Evolutionary conservation across 345 rosid genomes (phyloP), one percentile per base, ranked within the genome.

Genomic region (Euclidium syriacum): DNA sequence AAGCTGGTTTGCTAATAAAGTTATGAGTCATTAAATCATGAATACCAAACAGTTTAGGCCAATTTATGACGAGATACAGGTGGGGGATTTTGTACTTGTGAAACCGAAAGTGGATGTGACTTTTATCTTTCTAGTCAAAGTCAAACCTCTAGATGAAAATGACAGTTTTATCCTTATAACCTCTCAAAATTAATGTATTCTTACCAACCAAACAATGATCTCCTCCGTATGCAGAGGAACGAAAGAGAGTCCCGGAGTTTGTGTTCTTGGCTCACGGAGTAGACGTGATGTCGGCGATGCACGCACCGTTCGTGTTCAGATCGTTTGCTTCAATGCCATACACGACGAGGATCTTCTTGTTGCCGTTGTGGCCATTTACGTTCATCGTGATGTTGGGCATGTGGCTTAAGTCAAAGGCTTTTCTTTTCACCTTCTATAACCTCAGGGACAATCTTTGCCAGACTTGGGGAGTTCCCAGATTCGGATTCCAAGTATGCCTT

Each of bases 181-280:
- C 0, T 26, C 6, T 20, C 10, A 27, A 20, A 26, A 47, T 16
- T 15, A 40, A 16, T 18, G 19, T 29, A n/a, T 26, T 19, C 7
- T 18, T 3, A 16, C 3, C 7, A 11, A 39, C 15, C 4, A 15
- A 23, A 9, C 40, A n/a, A n/a, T 46, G 38, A n/a, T 62, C 26
- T 52, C 25, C 26, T 52, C 25, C 4, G 14, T 20, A 57, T 68
- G 70, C 79, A 87, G 97, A 43, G 19, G 72, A 78, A 30, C 4
- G 62, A 1, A 64, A 65, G 57, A 81, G 78, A 62, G 86, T 73
- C 12, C 87, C 99, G 10, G 96, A 88, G 73, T 95, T 95, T 15
- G 99, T 95, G 59, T 95, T 95, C 85, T 75, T 95, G 32, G 99
- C 95, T 1, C 99, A 95, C 64, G 89, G 74, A 3, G 96, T 95